Evolutionary conservation across 2,329 filamentous ascomycete genomes (phyloP), one percentile per base, ranked within the genome.

Genomic region (Pseudophaeomoniella oleicola): DNA sequence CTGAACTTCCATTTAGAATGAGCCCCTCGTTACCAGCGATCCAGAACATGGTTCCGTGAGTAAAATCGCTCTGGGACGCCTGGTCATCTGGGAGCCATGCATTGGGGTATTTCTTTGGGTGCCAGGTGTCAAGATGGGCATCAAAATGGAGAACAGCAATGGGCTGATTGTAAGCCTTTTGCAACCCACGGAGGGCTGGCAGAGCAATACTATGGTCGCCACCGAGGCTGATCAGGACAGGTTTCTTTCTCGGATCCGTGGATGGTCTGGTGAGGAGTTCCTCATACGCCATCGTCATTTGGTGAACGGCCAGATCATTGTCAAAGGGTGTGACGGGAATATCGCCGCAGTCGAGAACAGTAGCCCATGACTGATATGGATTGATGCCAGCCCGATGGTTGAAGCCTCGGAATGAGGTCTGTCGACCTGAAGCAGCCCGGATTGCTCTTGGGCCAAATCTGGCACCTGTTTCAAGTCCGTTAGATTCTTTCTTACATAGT

Each of bases 41-140:
- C 80, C 84, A 88, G 67, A 93, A 93, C 77, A 93, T 90, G 46
- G 75, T 83, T 3, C 87, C 86, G 57, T 94, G 86, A 51, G 78
- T 93, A 63, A 92, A 90, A 46, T 78, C 72, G 2, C 74, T 70
- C 55, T 84, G 81, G 41, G 74, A 69, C 2, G 36, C 37, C 9
- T 46, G 44, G 4, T 39, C 42, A n/a, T 34, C 32, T 32, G 69
- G 71, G 4, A 64, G 57, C 86, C 86, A 94, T 38, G 77, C 75
- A 12, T 71, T 77, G 0, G 83, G 81, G 57, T 92, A 93, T 46
- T 83, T 59, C 19, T 57, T 71, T 2, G 84, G 82, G 53, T 88
- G 78, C 83, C 84, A 90, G 2, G 84, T 90, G 53, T 90, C 84
- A 2, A 90, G 68, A 54, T 92, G 83, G 2, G 67, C 75, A 49